These are phyloP conservation scores for Cytospora leucostoma DNA, from an alignment of 2,329 filamentous ascomycete species.

Conservation along the genomic window DNA sequence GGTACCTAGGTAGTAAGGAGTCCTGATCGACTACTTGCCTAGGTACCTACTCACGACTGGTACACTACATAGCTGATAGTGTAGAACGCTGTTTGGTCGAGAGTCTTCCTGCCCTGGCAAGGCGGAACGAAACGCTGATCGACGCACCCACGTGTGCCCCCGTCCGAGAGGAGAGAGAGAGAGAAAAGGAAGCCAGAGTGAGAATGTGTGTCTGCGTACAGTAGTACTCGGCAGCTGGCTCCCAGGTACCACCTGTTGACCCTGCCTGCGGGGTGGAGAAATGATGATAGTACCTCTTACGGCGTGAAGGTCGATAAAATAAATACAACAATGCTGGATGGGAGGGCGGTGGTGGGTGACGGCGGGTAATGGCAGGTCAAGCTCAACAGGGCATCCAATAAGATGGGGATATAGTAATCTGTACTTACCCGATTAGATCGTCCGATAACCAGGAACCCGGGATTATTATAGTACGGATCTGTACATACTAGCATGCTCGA, in stretches of 20 bases:
- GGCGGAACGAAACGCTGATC: constrained; percentile 14
- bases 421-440: constrained; percentile 19
- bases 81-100: background rate
- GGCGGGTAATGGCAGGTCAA: background rate
- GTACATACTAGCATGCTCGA: background rate
- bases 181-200: too few relatives aligned
- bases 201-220: too few relatives aligned
- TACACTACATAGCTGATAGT: background rate
- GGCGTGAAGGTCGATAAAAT: too few relatives aligned
- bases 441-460: constrained; percentile 23
- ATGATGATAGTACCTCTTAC: too few relatives aligned
- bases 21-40: too few relatives aligned
- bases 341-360: too few relatives aligned
- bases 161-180: too few relatives aligned
- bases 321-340: too few relatives aligned
- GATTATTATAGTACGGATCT: background rate
- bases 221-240: too few relatives aligned
- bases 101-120: background rate
- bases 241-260: too few relatives aligned
- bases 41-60: background rate
- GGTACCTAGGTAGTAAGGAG: too few relatives aligned
- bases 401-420: constrained; percentile 1
- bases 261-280: too few relatives aligned
- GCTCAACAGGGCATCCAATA: background rate
- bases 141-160: constrained; percentile 13